A percentile compares a stretch with the other conserved stretches of the same genome.
phyloP scores from a whole-genome alignment of 2,329 filamentous ascomycete species.

The Fusarium brevicatenulatum region DNA sequence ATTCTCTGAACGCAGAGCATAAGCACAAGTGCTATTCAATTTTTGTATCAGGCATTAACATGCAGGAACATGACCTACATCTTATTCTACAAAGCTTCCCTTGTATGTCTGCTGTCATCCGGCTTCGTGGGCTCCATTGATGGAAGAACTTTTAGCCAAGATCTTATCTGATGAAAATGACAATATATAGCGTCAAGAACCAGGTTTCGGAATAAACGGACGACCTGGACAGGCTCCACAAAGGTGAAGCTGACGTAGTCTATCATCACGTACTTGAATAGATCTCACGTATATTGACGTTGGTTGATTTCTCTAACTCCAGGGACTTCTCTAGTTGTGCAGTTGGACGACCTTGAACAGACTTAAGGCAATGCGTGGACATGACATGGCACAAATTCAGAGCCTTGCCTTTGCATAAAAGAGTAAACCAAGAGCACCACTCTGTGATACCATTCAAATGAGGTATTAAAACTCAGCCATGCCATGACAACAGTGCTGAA shows the following conservation, averaged over 20 bases:
- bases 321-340: background rate
- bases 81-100: background rate
- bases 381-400: background rate
- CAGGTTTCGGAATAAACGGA: background rate
- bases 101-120: background rate
- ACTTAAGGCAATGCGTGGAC: background rate
- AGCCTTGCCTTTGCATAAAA: background rate
- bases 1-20: background rate
- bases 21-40: background rate
- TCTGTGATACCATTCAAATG: background rate
- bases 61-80: background rate
- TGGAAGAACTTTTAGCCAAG: constrained; percentile 6
- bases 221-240: background rate
- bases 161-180: constrained; percentile 19
- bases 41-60: background rate
- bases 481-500: background rate
- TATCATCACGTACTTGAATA: background rate
- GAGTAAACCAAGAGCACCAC: background rate
- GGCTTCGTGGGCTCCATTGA: background rate
- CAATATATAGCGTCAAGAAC: background rate
- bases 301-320: background rate
- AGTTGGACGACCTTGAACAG: background rate
- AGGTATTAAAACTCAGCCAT: background rate
- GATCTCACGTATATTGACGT: background rate
- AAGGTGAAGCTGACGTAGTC: background rate